phyloP scores from a whole-genome alignment of 1,284 basidiomycete species.

The Rhizopogon hawkerae region DNA sequence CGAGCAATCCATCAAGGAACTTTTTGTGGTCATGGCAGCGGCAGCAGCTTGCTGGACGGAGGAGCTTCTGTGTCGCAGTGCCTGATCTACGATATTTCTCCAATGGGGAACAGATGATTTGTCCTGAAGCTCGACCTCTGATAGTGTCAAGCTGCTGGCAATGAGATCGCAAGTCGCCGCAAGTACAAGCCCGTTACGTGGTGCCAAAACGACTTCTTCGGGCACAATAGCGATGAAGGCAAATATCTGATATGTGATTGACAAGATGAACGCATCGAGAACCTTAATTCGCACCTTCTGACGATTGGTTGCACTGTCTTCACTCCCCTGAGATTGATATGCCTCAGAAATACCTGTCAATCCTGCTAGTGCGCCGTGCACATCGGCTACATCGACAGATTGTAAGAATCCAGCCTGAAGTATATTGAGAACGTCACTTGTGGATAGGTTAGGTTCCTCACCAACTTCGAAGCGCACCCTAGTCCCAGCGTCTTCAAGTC shows the following conservation, averaged over 20 bases:
- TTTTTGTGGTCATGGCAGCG: conserved; percentile 55
- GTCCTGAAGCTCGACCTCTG: conserved; percentile 39
- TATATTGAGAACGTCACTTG: conserved; percentile 2
- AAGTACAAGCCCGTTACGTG: conserved; percentile 69
- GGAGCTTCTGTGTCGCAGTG: conserved; percentile 59
- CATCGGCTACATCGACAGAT: conserved; percentile 61
- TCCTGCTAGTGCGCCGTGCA: conserved; percentile 78
- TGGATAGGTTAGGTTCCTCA: conserved; percentile 24
- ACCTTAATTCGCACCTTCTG: conserved; percentile 28
- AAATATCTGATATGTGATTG: conserved; percentile 42
- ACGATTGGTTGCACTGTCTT: conserved; percentile 26
- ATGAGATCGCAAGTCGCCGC: conserved; percentile 70
- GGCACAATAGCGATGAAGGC: conserved; percentile 46
- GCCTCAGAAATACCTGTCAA: conserved; percentile 63
- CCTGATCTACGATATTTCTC: conserved; percentile 62
- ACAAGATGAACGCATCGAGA: conserved; percentile 5
- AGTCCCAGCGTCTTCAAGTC: conserved; percentile 51
- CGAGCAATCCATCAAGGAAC: conserved; percentile 58
- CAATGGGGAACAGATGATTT: conserved; percentile 47
- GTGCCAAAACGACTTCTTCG: conserved; percentile 49
- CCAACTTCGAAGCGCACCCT: conserved; percentile 41
- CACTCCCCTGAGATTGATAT: conserved; percentile 30
- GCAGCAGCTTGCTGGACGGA: conserved; percentile 72
- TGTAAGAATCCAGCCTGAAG: conserved; percentile 48
- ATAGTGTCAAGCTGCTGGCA: conserved; percentile 50